phyloP scores from a whole-genome alignment of 108 stramenopile genomes.

The Nitzschia putrida region DNA sequence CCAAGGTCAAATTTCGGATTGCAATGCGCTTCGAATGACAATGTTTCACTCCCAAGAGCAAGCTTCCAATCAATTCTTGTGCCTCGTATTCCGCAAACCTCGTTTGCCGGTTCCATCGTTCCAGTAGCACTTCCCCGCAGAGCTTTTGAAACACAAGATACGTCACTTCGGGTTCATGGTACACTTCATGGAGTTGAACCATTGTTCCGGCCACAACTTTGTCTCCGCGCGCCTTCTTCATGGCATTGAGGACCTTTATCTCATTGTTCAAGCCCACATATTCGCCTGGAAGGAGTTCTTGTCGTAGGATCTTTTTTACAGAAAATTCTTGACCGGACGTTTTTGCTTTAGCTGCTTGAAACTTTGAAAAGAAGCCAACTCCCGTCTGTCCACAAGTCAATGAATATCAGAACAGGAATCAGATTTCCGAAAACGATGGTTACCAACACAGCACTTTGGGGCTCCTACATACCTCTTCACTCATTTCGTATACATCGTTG shows the following conservation, averaged over 20 bases:
- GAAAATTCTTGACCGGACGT: constrained; percentile 45
- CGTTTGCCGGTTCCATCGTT: constrained; percentile 68
- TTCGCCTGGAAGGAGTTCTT: constrained; percentile 38
- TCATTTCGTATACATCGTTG: constrained; percentile 15
- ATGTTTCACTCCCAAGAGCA: constrained; percentile 69
- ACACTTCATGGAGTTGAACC: constrained; percentile 61
- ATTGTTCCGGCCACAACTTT: constrained; percentile 49
- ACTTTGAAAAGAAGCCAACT: constrained; percentile 54
- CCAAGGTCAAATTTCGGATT: constrained; percentile 90
- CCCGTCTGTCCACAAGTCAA: constrained; percentile 42
- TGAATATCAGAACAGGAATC: background rate
- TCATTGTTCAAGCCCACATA: constrained; percentile 59
- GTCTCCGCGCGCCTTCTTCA: too few relatives aligned
- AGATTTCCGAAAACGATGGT: too few relatives aligned
- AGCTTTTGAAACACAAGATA: constrained; percentile 69
- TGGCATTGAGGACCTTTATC: constrained; percentile 45
- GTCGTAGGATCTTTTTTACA: constrained; percentile 57
- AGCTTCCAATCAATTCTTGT: constrained; percentile 55
- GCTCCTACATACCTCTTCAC: background rate
- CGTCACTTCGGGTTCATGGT: constrained; percentile 58
- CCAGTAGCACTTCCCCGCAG: constrained; percentile 91
- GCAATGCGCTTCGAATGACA: constrained; percentile 76
- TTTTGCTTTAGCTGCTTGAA: constrained; percentile 50
- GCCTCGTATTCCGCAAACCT: constrained; percentile 87
- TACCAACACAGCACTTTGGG: background rate